Conservation (phyloP, 108 stramenopile species). For the Fistulifera pelliculosa region DNA sequence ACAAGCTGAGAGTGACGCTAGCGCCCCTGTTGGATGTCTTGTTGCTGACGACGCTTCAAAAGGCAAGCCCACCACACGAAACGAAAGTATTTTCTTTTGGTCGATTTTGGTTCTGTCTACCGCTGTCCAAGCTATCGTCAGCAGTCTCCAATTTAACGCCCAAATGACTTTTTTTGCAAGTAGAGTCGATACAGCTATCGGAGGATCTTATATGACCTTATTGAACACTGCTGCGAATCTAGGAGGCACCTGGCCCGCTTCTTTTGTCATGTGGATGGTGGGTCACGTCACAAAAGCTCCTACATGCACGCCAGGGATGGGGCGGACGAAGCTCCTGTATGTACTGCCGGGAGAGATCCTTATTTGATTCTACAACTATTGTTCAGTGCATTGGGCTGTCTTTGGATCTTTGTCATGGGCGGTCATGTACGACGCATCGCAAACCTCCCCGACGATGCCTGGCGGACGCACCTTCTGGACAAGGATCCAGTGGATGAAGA, state of each 20-base stretch:
- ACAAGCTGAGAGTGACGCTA: constrained; percentile 72
- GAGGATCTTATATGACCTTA: constrained; percentile 99
- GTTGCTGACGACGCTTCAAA: constrained; percentile 46
- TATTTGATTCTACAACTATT: constrained; percentile 59
- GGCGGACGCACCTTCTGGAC: constrained; percentile 76
- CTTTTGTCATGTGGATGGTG: constrained; percentile 72
- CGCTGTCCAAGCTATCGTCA: constrained; percentile 79
- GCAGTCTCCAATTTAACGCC: constrained; percentile 89
- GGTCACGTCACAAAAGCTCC: constrained; percentile 46
- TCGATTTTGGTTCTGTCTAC: constrained; percentile 64
- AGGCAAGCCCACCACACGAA: neutral
- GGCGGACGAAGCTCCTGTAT: constrained; percentile 26
- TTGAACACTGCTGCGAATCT: constrained; percentile 95
- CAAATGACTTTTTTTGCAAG: constrained; percentile 98
- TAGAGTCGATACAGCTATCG: constrained; percentile 95
- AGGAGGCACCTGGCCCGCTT: constrained; percentile 89
- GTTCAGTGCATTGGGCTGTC: constrained; percentile 54
- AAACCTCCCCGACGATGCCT: constrained; percentile 72
- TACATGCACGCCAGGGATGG: constrained; percentile 18
- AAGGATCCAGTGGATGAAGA: neutral
- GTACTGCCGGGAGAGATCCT: constrained; percentile 61
- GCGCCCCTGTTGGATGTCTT: constrained; percentile 69
- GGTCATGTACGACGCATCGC: constrained; percentile 53
- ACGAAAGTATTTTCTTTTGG: constrained; percentile 45
- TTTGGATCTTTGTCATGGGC: constrained; percentile 60